Evolutionary conservation across 306 rosid species (phyloP), one percentile per base, ranked within the genome.

Genomic region (Cicer bijugum): DNA sequence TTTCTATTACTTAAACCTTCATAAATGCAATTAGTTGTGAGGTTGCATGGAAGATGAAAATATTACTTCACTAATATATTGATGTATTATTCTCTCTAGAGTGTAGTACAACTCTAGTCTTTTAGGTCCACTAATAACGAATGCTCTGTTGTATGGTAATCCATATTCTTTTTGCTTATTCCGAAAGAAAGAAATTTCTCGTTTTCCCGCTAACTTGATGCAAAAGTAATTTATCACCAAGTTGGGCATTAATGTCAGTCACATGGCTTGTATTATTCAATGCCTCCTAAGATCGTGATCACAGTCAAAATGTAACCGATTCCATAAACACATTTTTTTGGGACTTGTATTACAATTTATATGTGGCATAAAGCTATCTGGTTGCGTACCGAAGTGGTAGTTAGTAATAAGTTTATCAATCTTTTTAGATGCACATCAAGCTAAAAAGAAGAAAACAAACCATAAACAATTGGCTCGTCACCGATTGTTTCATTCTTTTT

Each of bases 201-300:
- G 28, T 23, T 60, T 76, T 71, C 71, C 52, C 15, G 5, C 17
- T 40, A 66, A 63, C 67, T 48, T 77, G 56, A 77, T 66, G 65
- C 1, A 10, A 52, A 67, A 61, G 67, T 50, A 66, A 72, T 45
- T 72, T 70, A 59, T 16, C 37, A 7, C 61, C 9, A 52, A 58
- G 16, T 78, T 70, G 35, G 17, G 20, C 28, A 71, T 71, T 71
- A 53, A 53, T 72, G 53, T 63, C 52, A 71, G 28, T 67, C 28
- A 45, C 42, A 45, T 58, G 44, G 6, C 60, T 12, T 35, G 33
- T 11, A 37, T 55, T 58, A 33, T 56, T 52, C 23, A 43, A 44
- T 33, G 47, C 2, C 23, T 72, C 45, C 46, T 56, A 53, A 71
- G 5, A 53, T 56, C 1, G 20, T 12, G 63, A 71, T 7, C 43